A percentile compares a stretch with the other conserved stretches of the same genome.
phyloP scores from a whole-genome alignment of 495 filamentous ascomycete genomes.

The Penicillium goetzii region DNA sequence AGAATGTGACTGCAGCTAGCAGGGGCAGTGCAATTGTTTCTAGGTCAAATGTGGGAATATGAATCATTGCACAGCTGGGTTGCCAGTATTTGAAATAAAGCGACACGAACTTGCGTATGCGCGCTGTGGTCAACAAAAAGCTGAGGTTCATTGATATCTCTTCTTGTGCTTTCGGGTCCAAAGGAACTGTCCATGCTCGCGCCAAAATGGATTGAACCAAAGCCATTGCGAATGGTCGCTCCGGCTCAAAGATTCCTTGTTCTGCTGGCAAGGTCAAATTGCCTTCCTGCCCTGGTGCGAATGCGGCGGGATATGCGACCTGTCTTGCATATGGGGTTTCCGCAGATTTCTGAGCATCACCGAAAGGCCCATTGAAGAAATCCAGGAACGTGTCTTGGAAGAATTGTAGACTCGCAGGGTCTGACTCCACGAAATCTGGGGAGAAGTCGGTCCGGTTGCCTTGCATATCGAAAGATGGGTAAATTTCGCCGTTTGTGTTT shows the following conservation, averaged over 20 bases:
- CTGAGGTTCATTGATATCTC: conserved; percentile 45
- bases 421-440: conserved; percentile 31
- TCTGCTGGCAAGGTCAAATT: conserved; percentile 23
- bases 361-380: conserved; percentile 50
- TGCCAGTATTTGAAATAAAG: conserved; percentile 55
- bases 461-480: conserved; percentile 27
- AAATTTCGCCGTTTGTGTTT: conserved; percentile 18
- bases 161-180: conserved; percentile 44
- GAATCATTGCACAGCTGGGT: conserved; percentile 47
- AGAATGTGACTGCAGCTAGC: conserved; percentile 44
- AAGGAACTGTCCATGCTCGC: conserved; percentile 42
- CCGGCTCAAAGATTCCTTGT: conserved; percentile 36
- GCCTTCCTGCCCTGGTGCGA: conserved; percentile 27
- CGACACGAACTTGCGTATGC: conserved; percentile 45
- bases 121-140: conserved; percentile 46
- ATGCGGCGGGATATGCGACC: conserved; percentile 23
- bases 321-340: conserved; percentile 29
- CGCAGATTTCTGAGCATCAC: conserved; percentile 32
- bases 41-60: conserved; percentile 44
- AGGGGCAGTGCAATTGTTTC: conserved; percentile 43
- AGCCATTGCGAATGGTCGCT: conserved; percentile 41
- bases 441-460: conserved; percentile 22
- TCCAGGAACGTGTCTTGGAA: conserved; percentile 48
- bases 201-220: conserved; percentile 45
- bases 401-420: conserved; percentile 35